These are phyloP conservation scores for Limonium bicolor DNA, from an alignment of 148 eudicot genomes.

Conservation along the genomic window DNA sequence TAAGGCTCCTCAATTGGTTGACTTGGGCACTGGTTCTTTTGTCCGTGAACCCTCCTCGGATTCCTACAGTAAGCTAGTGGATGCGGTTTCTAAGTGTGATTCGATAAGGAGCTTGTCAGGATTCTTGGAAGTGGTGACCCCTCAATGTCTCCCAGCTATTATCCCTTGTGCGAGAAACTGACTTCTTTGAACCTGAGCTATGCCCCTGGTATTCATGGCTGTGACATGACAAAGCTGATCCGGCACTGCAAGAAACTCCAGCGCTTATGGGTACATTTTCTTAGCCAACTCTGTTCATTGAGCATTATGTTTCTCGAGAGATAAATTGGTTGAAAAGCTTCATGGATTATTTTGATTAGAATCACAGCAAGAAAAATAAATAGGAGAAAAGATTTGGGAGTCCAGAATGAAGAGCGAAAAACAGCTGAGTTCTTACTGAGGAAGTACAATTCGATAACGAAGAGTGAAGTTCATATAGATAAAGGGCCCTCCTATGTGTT, in stretches of 20 bases:
- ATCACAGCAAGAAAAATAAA: too few relatives aligned
- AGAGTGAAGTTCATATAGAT: too few relatives aligned
- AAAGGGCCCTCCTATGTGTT: too few relatives aligned
- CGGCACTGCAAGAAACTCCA: conserved; percentile 52
- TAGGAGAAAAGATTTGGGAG: too few relatives aligned
- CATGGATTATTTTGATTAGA: too few relatives aligned
- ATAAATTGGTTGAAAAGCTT: too few relatives aligned
- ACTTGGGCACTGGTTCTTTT: conserved; percentile 63
- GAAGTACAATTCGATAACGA: too few relatives aligned
- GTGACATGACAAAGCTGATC: conserved; percentile 52
- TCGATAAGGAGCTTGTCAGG: conserved; percentile 66
- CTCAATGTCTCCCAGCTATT: conserved; percentile 51
- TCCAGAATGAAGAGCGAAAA: too few relatives aligned
- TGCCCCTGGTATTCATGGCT: conserved; percentile 47
- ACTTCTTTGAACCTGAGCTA: conserved; percentile 66
- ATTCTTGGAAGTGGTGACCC: conserved; percentile 39
- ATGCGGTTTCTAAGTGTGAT: conserved; percentile 30
- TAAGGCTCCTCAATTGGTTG: conserved; percentile 53
- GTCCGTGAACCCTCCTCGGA: conserved; percentile 47
- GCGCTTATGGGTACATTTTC: conserved; percentile 50
- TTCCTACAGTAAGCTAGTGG: conserved; percentile 22
- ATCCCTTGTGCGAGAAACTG: conserved; percentile 48
- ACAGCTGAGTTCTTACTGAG: too few relatives aligned
- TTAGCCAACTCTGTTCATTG: too few relatives aligned
- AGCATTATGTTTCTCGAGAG: too few relatives aligned